Percentiles rank a stretch among this genome's conserved stretches.
These are phyloP conservation scores for Pichia sp. DNA, from an alignment of 1,139 yeast species.

Conservation along the genomic window DNA sequence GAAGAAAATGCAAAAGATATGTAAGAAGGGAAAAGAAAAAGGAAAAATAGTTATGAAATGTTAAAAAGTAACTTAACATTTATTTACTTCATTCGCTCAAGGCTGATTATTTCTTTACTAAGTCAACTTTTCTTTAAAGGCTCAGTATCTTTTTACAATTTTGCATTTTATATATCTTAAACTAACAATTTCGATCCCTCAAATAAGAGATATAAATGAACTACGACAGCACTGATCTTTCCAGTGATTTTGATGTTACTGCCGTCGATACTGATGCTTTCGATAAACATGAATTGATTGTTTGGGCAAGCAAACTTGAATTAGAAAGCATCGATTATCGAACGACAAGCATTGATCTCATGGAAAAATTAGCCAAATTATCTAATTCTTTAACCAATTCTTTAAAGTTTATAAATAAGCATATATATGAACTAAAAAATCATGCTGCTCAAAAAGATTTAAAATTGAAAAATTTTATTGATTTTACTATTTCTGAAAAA, in stretches of 20 bases:
- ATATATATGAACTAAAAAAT: constrained; percentile 6
- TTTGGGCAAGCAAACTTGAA: constrained; percentile 43
- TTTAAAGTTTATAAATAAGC: constrained; percentile 8
- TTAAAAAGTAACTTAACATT: too few relatives aligned
- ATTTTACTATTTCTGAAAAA: constrained; percentile 5
- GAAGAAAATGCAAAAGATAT: too few relatives aligned
- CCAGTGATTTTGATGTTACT: constrained; percentile 11
- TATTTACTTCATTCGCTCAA: too few relatives aligned
- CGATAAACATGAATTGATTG: constrained; percentile 27
- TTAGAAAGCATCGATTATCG: constrained; percentile 38
- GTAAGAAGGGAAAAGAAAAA: too few relatives aligned
- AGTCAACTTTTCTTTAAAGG: too few relatives aligned
- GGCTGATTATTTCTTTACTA: too few relatives aligned
- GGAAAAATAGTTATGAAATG: too few relatives aligned
- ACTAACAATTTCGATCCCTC: too few relatives aligned
- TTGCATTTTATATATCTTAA: background rate
- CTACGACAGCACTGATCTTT: constrained; percentile 7
- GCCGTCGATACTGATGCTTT: constrained; percentile 7
- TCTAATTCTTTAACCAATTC: constrained; percentile 15
- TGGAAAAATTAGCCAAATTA: constrained; percentile 15
- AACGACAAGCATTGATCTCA: constrained; percentile 29
- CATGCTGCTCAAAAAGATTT: background rate
- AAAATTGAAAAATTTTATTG: constrained; percentile 7
- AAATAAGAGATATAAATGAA: background rate
- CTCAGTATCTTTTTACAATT: background rate